Conservation (phyloP, 208 protist genomes). For the Trypanosoma lewisi region DNA sequence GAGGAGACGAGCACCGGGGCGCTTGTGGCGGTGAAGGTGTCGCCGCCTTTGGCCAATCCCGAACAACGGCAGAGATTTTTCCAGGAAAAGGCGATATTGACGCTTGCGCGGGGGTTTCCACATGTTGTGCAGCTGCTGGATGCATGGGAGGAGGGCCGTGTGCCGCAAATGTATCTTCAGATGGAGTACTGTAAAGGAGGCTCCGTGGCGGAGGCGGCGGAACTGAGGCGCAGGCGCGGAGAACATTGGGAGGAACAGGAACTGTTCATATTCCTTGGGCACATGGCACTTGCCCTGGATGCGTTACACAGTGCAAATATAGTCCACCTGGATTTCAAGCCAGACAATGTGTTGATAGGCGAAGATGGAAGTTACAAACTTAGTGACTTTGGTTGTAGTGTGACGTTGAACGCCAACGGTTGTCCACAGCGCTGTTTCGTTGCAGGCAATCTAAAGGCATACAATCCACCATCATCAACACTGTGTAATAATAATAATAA, state of each 20-base stretch:
- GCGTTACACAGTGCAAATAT: slow-evolving; percentile 81
- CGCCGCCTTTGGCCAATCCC: slow-evolving; percentile 38
- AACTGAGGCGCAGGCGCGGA: slow-evolving; percentile 32
- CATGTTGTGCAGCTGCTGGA: slow-evolving; percentile 75
- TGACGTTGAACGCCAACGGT: slow-evolving; percentile 60
- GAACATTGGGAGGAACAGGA: slow-evolving; percentile 73
- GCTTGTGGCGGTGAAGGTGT: slow-evolving; percentile 78
- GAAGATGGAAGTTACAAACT: slow-evolving; percentile 75
- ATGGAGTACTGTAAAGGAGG: slow-evolving; percentile 85
- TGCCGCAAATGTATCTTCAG: slow-evolving; percentile 76
- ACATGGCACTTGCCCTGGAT: slow-evolving; percentile 87
- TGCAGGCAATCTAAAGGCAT: not conserved
- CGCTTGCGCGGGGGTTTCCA: slow-evolving; percentile 51
- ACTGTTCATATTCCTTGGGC: slow-evolving; percentile 71
- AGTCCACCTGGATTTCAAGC: slow-evolving; percentile 93
- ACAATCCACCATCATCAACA: slow-evolving; percentile 2
- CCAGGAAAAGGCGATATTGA: slow-evolving; percentile 66
- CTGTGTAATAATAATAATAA: not conserved
- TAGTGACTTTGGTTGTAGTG: slow-evolving; percentile 92
- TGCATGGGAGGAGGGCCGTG: slow-evolving; percentile 74
- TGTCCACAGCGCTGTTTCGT: slow-evolving; percentile 32
- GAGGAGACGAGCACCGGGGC: slow-evolving; percentile 70
- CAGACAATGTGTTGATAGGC: slow-evolving; percentile 92
- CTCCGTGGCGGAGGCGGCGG: slow-evolving; percentile 59
- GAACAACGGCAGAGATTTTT: slow-evolving; percentile 51